Base-by-base conservation (phyloP, 2,329 filamentous ascomycete genomes). In the Fusarium sp. region DNA sequence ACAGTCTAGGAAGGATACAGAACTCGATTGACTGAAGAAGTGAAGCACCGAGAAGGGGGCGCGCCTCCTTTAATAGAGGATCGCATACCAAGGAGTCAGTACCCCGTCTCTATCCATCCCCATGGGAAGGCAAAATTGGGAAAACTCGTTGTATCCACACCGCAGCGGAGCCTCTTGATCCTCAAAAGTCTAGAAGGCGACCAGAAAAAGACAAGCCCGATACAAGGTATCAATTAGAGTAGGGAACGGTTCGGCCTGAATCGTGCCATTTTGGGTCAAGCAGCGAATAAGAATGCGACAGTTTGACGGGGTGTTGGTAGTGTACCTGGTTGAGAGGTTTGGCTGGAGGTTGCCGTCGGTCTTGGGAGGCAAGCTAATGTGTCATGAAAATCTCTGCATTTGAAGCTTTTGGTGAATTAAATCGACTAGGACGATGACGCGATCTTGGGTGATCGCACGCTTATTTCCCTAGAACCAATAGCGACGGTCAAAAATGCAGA, bases 401-500 rank as follows among this genome's bases (percentile, higher is more conserved):
- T 67, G 34, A 47, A 55, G 27, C 37, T 53, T 66, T 60, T 18
- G 27, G 32, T 23, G 8, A 25, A 55, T 66, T 40, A 49, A 46
- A 66, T 28, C 40, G 72, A 76, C 74, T 47, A 46, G 74, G 72
- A 54, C 74, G 74, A 76, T 76, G 74, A 67, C 74, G 74, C 74
- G 72, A 76, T 76, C 74, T 75, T 70, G 74, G 67, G 74, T 72
- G 69, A 75, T 76, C 62, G 68, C 51, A 49, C 61, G 51, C 51
- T 53, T 66, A 54, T 64, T 63, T 57, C 11, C 10, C 18, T 7
- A 1, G 1, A 5, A 4, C 73, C 72, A 75, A 75, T 75, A 12
- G 3, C 9, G 18, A 8, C 1, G 7, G 18, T 12, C 8, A 7
- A 21, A 30, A 14, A 6, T 25, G 43, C 55, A 42, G 23, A 56